Base-by-base conservation (phyloP, 1,139 yeast genomes). In the Saccharomyces hybrid region DNA sequence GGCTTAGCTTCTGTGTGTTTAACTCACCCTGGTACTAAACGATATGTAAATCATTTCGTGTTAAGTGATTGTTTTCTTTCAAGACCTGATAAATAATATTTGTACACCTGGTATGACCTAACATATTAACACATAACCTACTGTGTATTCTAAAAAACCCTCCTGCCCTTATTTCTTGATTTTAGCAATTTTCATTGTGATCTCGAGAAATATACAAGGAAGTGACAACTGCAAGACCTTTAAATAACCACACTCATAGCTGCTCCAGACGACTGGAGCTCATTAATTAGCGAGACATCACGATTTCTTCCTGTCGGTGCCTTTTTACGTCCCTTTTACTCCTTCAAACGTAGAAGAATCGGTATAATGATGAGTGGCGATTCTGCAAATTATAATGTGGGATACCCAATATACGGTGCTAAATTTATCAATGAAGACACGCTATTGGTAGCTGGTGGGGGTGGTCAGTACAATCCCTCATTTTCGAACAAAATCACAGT, bases 381-480 rank as follows among this genome's bases (percentile, higher is more conserved):
- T 14, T 60, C 65, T 4, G 63, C 71, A 5, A 54, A 57, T 8
- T 70, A 70, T 55, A 83, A 84, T 63, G 75, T 85, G 49, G 91
- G 88, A 3, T 89, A 86, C 66, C 98, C 99, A 0, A 78, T 89
- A 14, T 87, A 85, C 65, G 95, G 88, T 1, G 84, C 91, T 56
- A 79, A 80, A 60, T 91, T 88, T 68, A 75, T 84, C 54, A 77
- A 81, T 62, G 78, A 83, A 61, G 75, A 77, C 60, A 79, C 84
- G 3, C 70, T 90, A 38, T 70, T 90, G 52, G 87, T 86, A 29
- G 82, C 90, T 5, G 99, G 99, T 47, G 99, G 98, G 48, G 97
- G 97, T 44, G 98, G 97, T 46, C 96, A 88, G 70, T 96, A 96
- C 14, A 84, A 81, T 65, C 84, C 88, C 66, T 97, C 97, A 48